Conservation (phyloP, 2,329 filamentous ascomycete genomes). For the Ophiocordyceps camponoti-leonardi region DNA sequence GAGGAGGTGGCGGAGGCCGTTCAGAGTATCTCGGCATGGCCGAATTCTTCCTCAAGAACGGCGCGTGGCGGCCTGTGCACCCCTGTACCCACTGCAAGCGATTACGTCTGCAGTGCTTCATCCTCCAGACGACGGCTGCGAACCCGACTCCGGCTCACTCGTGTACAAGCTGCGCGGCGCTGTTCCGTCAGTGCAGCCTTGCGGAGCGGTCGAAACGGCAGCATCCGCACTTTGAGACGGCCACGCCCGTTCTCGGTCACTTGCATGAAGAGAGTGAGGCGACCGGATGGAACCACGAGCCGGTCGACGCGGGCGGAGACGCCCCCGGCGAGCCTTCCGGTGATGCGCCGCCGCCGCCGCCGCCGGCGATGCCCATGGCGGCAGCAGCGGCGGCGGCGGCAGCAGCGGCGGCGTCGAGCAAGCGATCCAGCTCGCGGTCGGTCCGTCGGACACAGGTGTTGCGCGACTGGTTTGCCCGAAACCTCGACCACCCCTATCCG, state of each 20-base stretch:
- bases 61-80: slow-evolving; percentile 21
- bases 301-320: neutral
- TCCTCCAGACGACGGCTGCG: slow-evolving; percentile 24
- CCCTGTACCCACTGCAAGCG: slow-evolving; percentile 27
- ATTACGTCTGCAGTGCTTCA: slow-evolving; percentile 27
- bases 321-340: neutral
- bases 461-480: slow-evolving; percentile 25
- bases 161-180: slow-evolving; percentile 31
- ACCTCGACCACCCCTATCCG: slow-evolving; percentile 29
- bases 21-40: slow-evolving; percentile 11
- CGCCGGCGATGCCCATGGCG: slow-evolving; percentile 1
- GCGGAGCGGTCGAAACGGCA: slow-evolving; percentile 24
- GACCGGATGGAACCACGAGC: neutral
- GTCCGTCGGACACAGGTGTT: slow-evolving; percentile 26
- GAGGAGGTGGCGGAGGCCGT: neutral
- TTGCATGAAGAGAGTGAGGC: slow-evolving; percentile 23
- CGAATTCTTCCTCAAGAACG: slow-evolving; percentile 21
- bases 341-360: neutral
- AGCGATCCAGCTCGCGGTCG: slow-evolving; percentile 20
- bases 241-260: slow-evolving; percentile 26
- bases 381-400: neutral
- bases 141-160: slow-evolving; percentile 30
- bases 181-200: slow-evolving; percentile 31
- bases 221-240: slow-evolving; percentile 27
- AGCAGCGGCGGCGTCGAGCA: slow-evolving; percentile 7